These are phyloP conservation scores for Dictyostelium purpureum DNA, from an alignment of 78 protist species.

Conservation along the genomic window DNA sequence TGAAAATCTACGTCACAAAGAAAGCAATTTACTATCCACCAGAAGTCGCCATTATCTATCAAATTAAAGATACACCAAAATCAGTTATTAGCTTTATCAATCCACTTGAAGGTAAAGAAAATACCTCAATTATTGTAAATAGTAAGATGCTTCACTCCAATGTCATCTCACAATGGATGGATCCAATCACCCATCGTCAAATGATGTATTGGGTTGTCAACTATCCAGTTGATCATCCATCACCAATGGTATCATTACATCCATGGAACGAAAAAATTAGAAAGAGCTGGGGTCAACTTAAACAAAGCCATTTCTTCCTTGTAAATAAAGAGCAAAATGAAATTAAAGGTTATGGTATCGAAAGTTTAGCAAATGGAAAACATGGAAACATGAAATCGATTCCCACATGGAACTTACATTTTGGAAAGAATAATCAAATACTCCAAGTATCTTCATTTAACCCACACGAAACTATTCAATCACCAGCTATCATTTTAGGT, in stretches of 20 bases:
- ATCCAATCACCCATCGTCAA: slow-evolving; percentile 8
- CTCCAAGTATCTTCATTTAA: not conserved
- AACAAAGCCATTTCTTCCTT: not conserved
- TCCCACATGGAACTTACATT: slow-evolving; percentile 14
- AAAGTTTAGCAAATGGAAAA: slow-evolving; percentile 44
- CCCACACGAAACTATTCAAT: slow-evolving; percentile 39
- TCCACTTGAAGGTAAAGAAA: not conserved
- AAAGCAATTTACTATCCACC: slow-evolving; percentile 13
- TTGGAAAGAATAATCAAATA: not conserved
- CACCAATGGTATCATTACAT: slow-evolving; percentile 11
- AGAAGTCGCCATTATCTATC: not conserved
- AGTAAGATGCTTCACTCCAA: not conserved
- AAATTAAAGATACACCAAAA: not conserved
- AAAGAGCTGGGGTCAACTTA: not conserved
- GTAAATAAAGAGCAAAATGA: not conserved
- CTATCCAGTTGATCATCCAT: slow-evolving; percentile 35
- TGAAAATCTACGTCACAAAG: slow-evolving; percentile 4
- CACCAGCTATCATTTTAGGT: slow-evolving; percentile 60
- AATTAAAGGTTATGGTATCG: slow-evolving; percentile 36
- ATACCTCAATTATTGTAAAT: not conserved
- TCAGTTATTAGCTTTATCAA: not conserved
- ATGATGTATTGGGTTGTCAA: slow-evolving; percentile 6
- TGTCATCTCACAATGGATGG: not conserved
- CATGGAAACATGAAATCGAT: slow-evolving; percentile 12
- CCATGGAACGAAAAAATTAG: slow-evolving; percentile 43